Percentiles rank a stretch among this genome's conserved stretches.
Evolutionary conservation across 257 asterid species (phyloP).

Genomic region (Lavandula angustifolia): DNA sequence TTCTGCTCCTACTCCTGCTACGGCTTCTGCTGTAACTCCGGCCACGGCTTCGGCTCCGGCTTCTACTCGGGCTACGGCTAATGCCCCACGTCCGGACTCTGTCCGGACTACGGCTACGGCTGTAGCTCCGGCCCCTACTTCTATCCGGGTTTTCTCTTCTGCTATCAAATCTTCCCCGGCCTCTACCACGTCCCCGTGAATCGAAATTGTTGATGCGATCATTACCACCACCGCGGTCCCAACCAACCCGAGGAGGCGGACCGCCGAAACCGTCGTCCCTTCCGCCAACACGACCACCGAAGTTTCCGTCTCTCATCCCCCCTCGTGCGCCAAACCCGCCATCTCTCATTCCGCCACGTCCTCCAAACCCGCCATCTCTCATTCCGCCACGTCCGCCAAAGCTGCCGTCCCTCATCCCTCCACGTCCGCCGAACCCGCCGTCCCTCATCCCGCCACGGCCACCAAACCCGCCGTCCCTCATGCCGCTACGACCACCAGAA

Average conservation of each 20-base stretch:
- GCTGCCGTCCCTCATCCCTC: too few relatives aligned
- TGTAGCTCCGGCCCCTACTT: too few relatives aligned
- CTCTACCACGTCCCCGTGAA: not conserved
- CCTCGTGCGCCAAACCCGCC: constrained; percentile 64
- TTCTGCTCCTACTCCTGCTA: constrained; percentile 27
- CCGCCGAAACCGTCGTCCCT: constrained; percentile 55
- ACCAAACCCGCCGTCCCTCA: constrained; percentile 62
- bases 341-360: constrained; percentile 72
- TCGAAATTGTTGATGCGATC: constrained; percentile 55
- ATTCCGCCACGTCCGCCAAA: constrained; percentile 1
- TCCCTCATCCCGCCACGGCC: constrained; percentile 51
- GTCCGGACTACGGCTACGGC: constrained; percentile 48
- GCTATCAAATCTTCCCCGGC: too few relatives aligned
- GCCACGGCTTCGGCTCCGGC: too few relatives aligned
- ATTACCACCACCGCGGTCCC: constrained; percentile 63
- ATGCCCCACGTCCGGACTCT: constrained; percentile 32
- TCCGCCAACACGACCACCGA: constrained; percentile 50
- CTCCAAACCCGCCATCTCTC: constrained; percentile 59
- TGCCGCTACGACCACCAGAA: constrained; percentile 73
- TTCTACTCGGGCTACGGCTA: constrained; percentile 35
- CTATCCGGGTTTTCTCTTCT: too few relatives aligned
- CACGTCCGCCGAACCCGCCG: too few relatives aligned
- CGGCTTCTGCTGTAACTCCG: constrained; percentile 47
- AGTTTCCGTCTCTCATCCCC: constrained; percentile 60
- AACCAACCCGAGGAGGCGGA: constrained; percentile 52